phyloP scores from a whole-genome alignment of 2,329 filamentous ascomycete species.

The Penicillium olsonii region DNA sequence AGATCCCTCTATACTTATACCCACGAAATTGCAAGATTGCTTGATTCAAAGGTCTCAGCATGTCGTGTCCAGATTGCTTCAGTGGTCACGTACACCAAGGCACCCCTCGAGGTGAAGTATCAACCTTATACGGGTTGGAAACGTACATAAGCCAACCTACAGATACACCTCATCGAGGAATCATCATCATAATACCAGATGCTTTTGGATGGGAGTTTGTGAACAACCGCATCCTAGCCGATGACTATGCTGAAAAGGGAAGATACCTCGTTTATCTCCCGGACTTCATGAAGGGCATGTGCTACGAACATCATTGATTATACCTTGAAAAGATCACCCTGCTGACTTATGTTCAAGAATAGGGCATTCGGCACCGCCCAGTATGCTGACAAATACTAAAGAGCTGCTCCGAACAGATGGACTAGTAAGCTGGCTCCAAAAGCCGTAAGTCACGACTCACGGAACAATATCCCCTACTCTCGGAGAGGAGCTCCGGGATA shows the following conservation, averaged over 20 bases:
- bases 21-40: no score
- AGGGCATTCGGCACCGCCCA: background rate
- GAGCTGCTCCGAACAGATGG: background rate
- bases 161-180: conserved; percentile 33
- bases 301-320: conserved; percentile 1
- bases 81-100: conserved; percentile 1
- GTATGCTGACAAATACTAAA: background rate
- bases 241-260: conserved; percentile 55
- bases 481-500: background rate
- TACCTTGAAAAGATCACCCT: background rate
- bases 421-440: background rate
- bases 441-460: conserved; percentile 6
- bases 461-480: no score
- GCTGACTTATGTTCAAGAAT: background rate
- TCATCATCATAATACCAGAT: conserved; percentile 58
- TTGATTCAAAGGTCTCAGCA: no score
- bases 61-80: conserved; percentile 2
- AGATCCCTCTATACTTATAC: no score
- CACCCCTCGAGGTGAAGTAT: conserved; percentile 1
- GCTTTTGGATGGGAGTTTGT: conserved; percentile 58
- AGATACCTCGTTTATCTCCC: conserved; percentile 56
- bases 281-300: conserved; percentile 56
- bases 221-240: conserved; percentile 57
- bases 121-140: background rate
- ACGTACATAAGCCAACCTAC: background rate